Percentiles rank a stretch among this genome's conserved stretches.
Conservation (phyloP, 306 rosid genomes). For the Ceratonia siliqua region DNA sequence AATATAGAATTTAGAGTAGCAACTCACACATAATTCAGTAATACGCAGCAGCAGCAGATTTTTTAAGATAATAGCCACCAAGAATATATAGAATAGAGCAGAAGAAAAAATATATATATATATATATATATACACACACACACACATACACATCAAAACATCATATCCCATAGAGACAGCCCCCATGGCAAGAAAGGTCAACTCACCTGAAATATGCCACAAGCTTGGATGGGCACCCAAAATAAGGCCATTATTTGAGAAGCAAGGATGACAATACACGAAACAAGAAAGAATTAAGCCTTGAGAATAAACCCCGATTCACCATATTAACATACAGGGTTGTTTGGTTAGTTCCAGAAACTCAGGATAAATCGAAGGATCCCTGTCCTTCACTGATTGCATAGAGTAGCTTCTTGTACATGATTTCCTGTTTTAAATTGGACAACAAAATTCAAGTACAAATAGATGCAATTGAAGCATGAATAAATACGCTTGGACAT, state of each 20-base stretch:
- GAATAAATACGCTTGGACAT: background rate
- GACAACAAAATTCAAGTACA: slow-evolving; percentile 22
- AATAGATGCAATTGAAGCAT: background rate
- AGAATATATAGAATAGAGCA: background rate
- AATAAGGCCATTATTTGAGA: slow-evolving; percentile 54
- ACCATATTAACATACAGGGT: slow-evolving; percentile 61
- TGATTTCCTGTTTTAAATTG: slow-evolving; percentile 69
- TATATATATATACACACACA: no score
- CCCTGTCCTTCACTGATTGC: slow-evolving; percentile 99
- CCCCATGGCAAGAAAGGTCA: background rate
- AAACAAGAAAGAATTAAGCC: slow-evolving; percentile 55
- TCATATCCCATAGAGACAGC: no score
- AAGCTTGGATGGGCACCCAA: slow-evolving; percentile 40
- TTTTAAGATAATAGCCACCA: background rate
- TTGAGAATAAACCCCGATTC: slow-evolving; percentile 50
- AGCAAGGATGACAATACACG: slow-evolving; percentile 43
- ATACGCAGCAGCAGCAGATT: background rate
- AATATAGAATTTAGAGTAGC: no score
- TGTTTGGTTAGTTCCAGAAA: slow-evolving; percentile 50
- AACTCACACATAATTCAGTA: background rate
- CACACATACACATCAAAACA: no score
- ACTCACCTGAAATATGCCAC: slow-evolving; percentile 60
- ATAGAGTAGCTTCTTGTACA: slow-evolving; percentile 92
- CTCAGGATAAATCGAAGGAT: slow-evolving; percentile 97
- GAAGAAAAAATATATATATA: no score